phyloP scores from a whole-genome alignment of 208 protist genomes.

The Crithidia bombi region DNA sequence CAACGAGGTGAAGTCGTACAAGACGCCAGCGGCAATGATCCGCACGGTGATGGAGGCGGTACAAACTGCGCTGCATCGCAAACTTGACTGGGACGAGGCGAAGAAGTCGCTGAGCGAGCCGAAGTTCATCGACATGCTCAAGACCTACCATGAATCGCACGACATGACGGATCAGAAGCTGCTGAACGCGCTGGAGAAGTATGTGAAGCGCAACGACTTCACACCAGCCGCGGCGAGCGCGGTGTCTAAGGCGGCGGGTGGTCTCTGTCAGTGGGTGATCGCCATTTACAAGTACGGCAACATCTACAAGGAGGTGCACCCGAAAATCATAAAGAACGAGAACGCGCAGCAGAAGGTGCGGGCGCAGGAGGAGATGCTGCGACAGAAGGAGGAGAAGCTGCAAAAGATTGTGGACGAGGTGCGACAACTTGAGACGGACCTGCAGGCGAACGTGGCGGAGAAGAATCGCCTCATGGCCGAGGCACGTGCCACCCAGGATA shows the following conservation, averaged over 20 bases:
- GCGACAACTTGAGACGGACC: slow-evolving; percentile 86
- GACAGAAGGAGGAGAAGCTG: slow-evolving; percentile 92
- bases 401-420: slow-evolving; percentile 95
- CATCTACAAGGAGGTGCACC: slow-evolving; percentile 97
- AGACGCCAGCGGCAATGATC: slow-evolving; percentile 95
- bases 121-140: slow-evolving; percentile 96
- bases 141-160: slow-evolving; percentile 96
- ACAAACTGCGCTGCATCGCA: slow-evolving; percentile 95
- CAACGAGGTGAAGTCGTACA: slow-evolving; percentile 98
- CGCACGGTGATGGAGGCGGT: slow-evolving; percentile 97
- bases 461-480: slow-evolving; percentile 94
- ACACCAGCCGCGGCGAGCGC: slow-evolving; percentile 85
- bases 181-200: slow-evolving; percentile 96
- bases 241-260: slow-evolving; percentile 96
- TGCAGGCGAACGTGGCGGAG: slow-evolving; percentile 91
- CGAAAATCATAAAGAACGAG: slow-evolving; percentile 96
- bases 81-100: slow-evolving; percentile 95
- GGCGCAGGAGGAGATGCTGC: slow-evolving; percentile 95
- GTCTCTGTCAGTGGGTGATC: slow-evolving; percentile 98
- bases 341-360: slow-evolving; percentile 93
- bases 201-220: slow-evolving; percentile 94
- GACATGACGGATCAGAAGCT: slow-evolving; percentile 96
- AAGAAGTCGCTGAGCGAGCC: slow-evolving; percentile 96
- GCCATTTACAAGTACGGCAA: slow-evolving; percentile 98
- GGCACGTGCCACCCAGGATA: slow-evolving; percentile 95